Evolutionary conservation across 495 filamentous ascomycete species (phyloP).

Genomic region (Trichoderma orchidacearum): DNA sequence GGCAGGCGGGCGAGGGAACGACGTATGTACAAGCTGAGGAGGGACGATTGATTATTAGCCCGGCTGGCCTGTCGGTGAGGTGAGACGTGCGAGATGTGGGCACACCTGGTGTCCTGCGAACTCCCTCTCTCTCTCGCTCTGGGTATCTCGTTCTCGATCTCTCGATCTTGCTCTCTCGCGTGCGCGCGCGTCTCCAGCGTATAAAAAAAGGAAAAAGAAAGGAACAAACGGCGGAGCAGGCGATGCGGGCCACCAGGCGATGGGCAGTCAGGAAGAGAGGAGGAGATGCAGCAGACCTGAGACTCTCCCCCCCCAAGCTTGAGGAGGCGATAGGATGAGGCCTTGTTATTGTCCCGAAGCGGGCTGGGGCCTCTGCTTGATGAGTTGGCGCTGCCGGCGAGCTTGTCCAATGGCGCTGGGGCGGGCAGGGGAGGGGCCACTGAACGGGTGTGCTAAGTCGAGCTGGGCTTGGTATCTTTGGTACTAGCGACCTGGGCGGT

Average conservation of each 20-base stretch:
- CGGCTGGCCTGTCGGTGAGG: not conserved
- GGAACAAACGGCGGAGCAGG: not conserved
- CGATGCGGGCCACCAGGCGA: not conserved
- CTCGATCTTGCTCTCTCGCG: too few species aligned
- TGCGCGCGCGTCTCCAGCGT: not conserved
- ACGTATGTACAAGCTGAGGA: not conserved
- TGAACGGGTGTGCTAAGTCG: constrained; percentile 1
- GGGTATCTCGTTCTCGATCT: too few species aligned
- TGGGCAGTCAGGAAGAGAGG: not conserved
- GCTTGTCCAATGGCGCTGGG: not conserved
- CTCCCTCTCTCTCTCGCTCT: too few species aligned
- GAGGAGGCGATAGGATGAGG: not conserved
- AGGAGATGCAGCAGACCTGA: not conserved
- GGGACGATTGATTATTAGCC: not conserved
- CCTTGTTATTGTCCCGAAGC: not conserved
- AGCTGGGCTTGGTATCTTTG: not conserved
- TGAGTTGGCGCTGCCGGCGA: constrained; percentile 4
- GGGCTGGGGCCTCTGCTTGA: constrained; percentile 3
- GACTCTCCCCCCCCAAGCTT: not conserved
- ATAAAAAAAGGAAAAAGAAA: not conserved
- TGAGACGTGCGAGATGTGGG: too few species aligned
- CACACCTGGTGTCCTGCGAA: too few species aligned
- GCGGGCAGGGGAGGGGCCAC: not conserved
- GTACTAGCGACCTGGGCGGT: not conserved
- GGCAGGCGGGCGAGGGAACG: not conserved